Evolutionary conservation across 371 early-diverging fungal species (phyloP).

Genomic region (Chytridiales sp.): DNA sequence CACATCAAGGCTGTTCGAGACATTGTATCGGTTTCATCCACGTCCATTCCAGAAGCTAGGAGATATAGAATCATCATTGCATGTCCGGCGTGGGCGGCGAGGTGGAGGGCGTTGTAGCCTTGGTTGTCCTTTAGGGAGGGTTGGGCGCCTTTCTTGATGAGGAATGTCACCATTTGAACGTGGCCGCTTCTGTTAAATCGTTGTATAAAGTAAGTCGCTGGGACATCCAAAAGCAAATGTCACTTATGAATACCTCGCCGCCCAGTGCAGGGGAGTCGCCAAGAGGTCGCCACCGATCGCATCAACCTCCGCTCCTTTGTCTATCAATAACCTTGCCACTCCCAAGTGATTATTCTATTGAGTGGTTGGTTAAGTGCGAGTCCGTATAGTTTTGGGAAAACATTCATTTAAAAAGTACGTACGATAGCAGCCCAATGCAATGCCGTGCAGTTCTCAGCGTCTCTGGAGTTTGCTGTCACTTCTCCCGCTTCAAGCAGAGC

Average conservation of each 20-base stretch:
- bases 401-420: slow-evolving; percentile 7
- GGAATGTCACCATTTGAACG: slow-evolving; percentile 66
- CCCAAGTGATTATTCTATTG: slow-evolving; percentile 65
- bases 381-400: neutral
- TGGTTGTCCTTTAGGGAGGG: slow-evolving; percentile 72
- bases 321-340: slow-evolving; percentile 75
- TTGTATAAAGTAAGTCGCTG: neutral
- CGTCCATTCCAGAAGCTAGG: slow-evolving; percentile 65
- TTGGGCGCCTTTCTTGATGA: slow-evolving; percentile 78
- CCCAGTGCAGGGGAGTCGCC: slow-evolving; percentile 92
- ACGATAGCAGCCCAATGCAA: slow-evolving; percentile 48
- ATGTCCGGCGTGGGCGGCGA: slow-evolving; percentile 86
- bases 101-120: slow-evolving; percentile 88
- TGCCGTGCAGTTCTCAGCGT: slow-evolving; percentile 35
- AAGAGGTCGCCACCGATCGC: slow-evolving; percentile 67
- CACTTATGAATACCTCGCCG: slow-evolving; percentile 52
- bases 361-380: neutral
- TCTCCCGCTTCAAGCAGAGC: slow-evolving; percentile 31
- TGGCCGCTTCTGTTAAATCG: slow-evolving; percentile 51
- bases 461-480: slow-evolving; percentile 19
- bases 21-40: slow-evolving; percentile 71
- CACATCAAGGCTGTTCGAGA: slow-evolving; percentile 92
- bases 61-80: slow-evolving; percentile 72
- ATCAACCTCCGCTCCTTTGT: slow-evolving; percentile 77
- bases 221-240: neutral